Evolutionary conservation across 495 filamentous ascomycete species (phyloP).

Genomic region (Eremomyces bilateralis): DNA sequence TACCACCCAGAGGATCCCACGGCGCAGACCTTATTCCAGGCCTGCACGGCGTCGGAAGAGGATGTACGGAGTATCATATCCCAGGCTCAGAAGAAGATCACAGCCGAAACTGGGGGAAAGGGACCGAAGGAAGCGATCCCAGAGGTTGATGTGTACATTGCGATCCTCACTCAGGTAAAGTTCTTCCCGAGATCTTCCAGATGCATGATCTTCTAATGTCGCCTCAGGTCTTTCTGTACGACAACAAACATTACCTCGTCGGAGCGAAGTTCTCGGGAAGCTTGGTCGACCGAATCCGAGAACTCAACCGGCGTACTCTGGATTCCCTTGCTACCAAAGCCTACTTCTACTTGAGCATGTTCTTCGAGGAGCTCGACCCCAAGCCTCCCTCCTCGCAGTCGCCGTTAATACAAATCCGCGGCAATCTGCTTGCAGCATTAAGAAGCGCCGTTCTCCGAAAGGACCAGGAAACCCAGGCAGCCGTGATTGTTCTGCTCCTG

Average conservation of each 20-base stretch:
- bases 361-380: conserved; percentile 72
- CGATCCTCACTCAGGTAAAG: conserved; percentile 38
- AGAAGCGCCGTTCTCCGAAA: conserved; percentile 86
- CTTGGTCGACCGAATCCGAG: conserved; percentile 64
- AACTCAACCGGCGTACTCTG: conserved; percentile 77
- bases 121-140: conserved; percentile 51
- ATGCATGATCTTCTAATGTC: conserved; percentile 1
- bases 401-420: conserved; percentile 64
- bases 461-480: conserved; percentile 87
- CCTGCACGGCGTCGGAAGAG: conserved; percentile 41
- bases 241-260: conserved; percentile 52
- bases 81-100: conserved; percentile 56
- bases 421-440: conserved; percentile 66
- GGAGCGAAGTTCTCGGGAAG: conserved; percentile 67
- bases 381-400: conserved; percentile 72
- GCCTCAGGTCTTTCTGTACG: conserved; percentile 67
- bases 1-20: conserved; percentile 43
- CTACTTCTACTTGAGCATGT: conserved; percentile 93
- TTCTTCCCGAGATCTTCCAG: neutral
- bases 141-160: conserved; percentile 81
- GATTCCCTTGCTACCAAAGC: conserved; percentile 86
- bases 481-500: conserved; percentile 79
- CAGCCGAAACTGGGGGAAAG: conserved; percentile 31
- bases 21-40: conserved; percentile 45
- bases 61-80: conserved; percentile 21